Evolutionary conservation across 1,139 yeast genomes (phyloP).

Genomic region (Meyerozyma sp.): DNA sequence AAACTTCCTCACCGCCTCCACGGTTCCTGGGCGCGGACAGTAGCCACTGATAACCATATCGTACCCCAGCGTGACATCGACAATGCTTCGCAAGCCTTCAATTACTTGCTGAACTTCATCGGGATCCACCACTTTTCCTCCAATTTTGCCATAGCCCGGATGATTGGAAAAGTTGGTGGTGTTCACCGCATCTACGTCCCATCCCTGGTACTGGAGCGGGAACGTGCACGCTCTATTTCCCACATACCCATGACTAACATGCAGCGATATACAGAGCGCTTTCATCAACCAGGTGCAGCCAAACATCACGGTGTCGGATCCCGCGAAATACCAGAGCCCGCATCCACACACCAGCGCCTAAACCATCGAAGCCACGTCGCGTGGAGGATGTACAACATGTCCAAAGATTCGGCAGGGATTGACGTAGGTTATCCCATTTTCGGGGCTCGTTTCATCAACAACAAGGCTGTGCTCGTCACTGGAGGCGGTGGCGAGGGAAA

Average conservation of each 20-base stretch:
- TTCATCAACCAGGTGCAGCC: neutral
- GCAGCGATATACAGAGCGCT: conserved; percentile 56
- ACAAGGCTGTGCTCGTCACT: conserved; percentile 60
- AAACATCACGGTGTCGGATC: neutral
- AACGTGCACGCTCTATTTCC: conserved; percentile 79
- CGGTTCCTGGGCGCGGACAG: conserved; percentile 53
- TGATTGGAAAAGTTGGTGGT: conserved; percentile 81
- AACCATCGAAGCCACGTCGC: conserved; percentile 1
- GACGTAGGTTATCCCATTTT: conserved; percentile 79
- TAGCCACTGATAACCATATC: conserved; percentile 70
- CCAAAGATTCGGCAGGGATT: conserved; percentile 32
- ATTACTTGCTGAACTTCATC: neutral
- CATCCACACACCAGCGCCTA: neutral
- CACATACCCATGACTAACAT: conserved; percentile 83
- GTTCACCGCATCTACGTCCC: conserved; percentile 81
- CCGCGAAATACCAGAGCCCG: too few relatives aligned
- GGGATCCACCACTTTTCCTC: conserved; percentile 1
- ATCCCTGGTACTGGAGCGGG: conserved; percentile 71
- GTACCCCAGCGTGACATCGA: conserved; percentile 30
- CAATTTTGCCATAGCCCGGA: conserved; percentile 70
- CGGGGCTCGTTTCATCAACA: conserved; percentile 66
- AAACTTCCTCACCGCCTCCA: conserved; percentile 31
- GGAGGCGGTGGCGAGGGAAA: conserved; percentile 97
- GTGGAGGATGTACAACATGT: conserved; percentile 1
- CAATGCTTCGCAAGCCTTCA: neutral